phyloP scores from a whole-genome alignment of 768 basidiomycete species.

The Rhodotorula toruloides region DNA sequence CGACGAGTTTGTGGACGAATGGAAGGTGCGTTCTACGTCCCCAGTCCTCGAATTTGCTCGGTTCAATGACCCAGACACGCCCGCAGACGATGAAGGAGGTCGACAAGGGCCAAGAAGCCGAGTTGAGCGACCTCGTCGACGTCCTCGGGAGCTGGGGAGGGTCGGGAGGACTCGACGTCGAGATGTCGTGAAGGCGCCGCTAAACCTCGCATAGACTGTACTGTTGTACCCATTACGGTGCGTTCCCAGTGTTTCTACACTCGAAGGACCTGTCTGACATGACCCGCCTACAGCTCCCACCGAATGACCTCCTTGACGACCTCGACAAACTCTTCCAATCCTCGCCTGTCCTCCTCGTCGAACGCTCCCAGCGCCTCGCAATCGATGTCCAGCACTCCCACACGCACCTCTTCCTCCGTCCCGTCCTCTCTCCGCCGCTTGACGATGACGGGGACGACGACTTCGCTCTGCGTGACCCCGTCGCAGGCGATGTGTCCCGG shows the following conservation, averaged over 20 bases:
- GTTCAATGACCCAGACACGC: background rate
- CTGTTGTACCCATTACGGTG: background rate
- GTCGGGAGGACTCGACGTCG: constrained; percentile 21
- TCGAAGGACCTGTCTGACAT: background rate
- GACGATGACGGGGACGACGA: constrained; percentile 70
- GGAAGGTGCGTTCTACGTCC: constrained; percentile 16
- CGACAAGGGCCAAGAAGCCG: constrained; percentile 37
- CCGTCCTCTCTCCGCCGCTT: background rate
- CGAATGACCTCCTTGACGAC: constrained; percentile 21
- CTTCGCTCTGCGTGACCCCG: constrained; percentile 80
- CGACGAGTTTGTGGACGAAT: constrained; percentile 34
- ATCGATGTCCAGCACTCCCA: constrained; percentile 67
- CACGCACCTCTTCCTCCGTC: constrained; percentile 46
- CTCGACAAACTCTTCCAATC: constrained; percentile 64
- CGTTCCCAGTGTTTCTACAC: background rate
- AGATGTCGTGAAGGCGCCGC: constrained; percentile 11
- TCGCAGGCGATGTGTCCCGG: constrained; percentile 95
- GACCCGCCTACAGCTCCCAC: constrained; percentile 36
- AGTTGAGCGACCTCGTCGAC: constrained; percentile 37
- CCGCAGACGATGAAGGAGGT: constrained; percentile 35
- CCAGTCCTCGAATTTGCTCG: background rate
- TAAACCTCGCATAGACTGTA: background rate
- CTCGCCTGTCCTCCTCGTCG: constrained; percentile 67
- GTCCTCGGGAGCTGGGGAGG: constrained; percentile 35
- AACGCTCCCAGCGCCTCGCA: constrained; percentile 69